Evolutionary conservation across 306 rosid genomes (phyloP).

Genomic region (Ormosia semicastrata): DNA sequence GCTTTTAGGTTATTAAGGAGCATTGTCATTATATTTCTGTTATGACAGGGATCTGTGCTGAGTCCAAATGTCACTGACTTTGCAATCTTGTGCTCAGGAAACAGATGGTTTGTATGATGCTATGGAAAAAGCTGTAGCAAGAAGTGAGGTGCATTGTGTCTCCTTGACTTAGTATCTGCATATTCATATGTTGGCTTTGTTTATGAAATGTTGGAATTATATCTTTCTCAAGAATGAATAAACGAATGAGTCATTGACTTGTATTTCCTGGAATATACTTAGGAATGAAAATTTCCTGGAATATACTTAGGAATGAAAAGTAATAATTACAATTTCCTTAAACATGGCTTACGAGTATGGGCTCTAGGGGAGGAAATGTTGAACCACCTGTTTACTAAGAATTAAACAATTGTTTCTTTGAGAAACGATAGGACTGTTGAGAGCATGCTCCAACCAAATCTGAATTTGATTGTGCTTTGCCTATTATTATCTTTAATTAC

Average conservation of each 20-base stretch:
- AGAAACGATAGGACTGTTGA: neutral
- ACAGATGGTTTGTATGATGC: conserved; percentile 82
- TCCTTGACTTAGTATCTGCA: conserved; percentile 18
- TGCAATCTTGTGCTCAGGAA: conserved; percentile 97
- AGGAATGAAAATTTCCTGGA: neutral
- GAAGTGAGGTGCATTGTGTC: conserved; percentile 77
- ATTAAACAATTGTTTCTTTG: neutral
- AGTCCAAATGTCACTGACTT: conserved; percentile 77
- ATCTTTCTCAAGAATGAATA: neutral
- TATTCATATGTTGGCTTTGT: neutral
- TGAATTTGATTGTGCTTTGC: too few species aligned
- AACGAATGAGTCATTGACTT: neutral
- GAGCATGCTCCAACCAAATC: neutral
- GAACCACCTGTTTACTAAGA: neutral
- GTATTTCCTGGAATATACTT: neutral
- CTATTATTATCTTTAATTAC: too few species aligned
- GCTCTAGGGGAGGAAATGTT: neutral
- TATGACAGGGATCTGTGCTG: conserved; percentile 71
- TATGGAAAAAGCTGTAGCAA: conserved; percentile 80
- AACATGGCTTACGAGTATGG: neutral
- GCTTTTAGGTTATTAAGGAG: conserved; percentile 54
- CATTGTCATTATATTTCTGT: conserved; percentile 51
- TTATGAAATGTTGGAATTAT: neutral
- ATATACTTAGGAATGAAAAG: neutral
- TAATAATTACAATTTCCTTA: neutral